Base-by-base conservation (phyloP, 2,329 filamentous ascomycete species). In the Monosporascus sp. region DNA sequence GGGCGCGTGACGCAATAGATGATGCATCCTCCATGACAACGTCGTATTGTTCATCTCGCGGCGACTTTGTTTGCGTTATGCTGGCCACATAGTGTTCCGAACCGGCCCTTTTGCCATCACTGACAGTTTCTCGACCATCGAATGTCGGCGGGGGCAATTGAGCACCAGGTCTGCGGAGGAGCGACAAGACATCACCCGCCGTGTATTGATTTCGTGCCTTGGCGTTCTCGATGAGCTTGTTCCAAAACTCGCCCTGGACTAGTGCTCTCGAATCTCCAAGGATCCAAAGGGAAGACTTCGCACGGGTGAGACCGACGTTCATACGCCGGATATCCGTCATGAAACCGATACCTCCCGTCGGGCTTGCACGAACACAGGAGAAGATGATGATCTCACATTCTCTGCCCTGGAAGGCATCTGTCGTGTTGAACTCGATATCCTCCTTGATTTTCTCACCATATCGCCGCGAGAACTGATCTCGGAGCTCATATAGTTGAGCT, bases 331-430 rank as follows among this genome's bases (percentile, higher is more conserved):
- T 96, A 69, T 99, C 94, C 51, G 90, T 89, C 81, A 99, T 87
- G 83, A 99, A 99, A 79, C 94, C 94, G 65, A 99, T 96, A 64
- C 93, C 91, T n/a, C 89, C 88, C 7, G 87, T 89, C n/a, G 89
- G 83, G 31, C 88, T 93, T 22, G 94, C 93, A 74, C 94, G 86
- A 56, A 99, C 94, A 70, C 95, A 99, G 41, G 94, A 97, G 75
- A 99, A 99, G 58, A 99, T 97, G 70, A 99, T 97, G 57, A 99
- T 87, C 67, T 99, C 94, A 65, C 91, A 94, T 71, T 99, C 94
- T 60, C 95, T 85, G 57, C 94, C 94, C 70, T 99, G 91, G 70
- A 97, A 99, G 18, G 94, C 95, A 72, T 99, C 94, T 0, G 94
- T 99, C 0, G 94, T 99, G 70, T 99, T 99, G 80, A 99, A 99